A percentile compares a stretch with the other conserved stretches of the same genome.
phyloP scores from a whole-genome alignment of 768 basidiomycete species.

The Leccinum broughii region DNA sequence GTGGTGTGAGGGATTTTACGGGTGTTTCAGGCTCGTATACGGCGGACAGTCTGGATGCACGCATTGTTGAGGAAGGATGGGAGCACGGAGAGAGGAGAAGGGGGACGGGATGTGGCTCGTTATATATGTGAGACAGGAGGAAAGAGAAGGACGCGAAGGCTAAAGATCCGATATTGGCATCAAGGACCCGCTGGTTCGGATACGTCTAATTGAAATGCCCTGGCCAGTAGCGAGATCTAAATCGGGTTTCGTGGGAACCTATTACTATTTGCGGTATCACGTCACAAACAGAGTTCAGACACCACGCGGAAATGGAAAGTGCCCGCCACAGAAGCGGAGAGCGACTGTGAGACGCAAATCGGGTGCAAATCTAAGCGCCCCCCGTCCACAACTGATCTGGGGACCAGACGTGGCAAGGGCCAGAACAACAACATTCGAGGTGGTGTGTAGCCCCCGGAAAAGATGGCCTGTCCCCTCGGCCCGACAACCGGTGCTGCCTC shows the following conservation, averaged over 20 bases:
- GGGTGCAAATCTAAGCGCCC: constrained; percentile 26
- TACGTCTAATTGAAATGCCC: constrained; percentile 34
- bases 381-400: constrained; percentile 10
- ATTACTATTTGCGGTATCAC: constrained; percentile 15
- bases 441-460: neutral
- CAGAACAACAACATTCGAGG: constrained; percentile 11
- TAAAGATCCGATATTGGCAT: constrained; percentile 51
- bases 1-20: constrained; percentile 51
- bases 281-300: constrained; percentile 24
- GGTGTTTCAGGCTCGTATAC: constrained; percentile 22
- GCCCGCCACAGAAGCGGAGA: constrained; percentile 50
- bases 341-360: constrained; percentile 23
- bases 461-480: neutral
- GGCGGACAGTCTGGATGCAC: constrained; percentile 23
- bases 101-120: constrained; percentile 20
- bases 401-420: constrained; percentile 16
- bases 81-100: constrained; percentile 6
- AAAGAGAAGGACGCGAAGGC: constrained; percentile 28
- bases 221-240: constrained; percentile 29
- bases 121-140: constrained; percentile 37
- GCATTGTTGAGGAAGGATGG: constrained; percentile 20
- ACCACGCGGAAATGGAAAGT: constrained; percentile 46
- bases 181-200: constrained; percentile 26
- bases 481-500: neutral
- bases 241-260: constrained; percentile 28